These are phyloP conservation scores for Tillandsia fasciculata DNA, from an alignment of 176 grass and related monocot genomes.

Conservation along the genomic window DNA sequence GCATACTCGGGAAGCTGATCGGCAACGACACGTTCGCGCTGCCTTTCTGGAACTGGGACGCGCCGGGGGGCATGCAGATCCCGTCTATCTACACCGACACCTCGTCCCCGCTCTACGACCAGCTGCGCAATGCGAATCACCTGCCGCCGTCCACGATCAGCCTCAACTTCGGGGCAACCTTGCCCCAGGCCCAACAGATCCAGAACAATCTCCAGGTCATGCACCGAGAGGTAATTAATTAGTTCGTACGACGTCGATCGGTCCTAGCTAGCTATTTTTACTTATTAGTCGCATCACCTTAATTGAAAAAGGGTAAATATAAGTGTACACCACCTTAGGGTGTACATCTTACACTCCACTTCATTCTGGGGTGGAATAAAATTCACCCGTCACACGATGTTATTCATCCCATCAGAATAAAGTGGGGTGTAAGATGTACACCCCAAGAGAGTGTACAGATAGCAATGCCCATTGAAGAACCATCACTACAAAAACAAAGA, in stretches of 20 bases:
- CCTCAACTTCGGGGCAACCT: slow-evolving; percentile 28
- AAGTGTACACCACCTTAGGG: too few relatives aligned
- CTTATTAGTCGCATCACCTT: not conserved
- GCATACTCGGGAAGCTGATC: slow-evolving; percentile 63
- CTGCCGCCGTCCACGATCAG: slow-evolving; percentile 31
- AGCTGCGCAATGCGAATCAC: slow-evolving; percentile 29
- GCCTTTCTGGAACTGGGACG: slow-evolving; percentile 91
- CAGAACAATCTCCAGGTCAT: slow-evolving; percentile 40
- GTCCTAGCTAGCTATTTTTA: not conserved
- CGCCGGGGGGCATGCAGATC: slow-evolving; percentile 46
- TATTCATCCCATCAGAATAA: too few relatives aligned
- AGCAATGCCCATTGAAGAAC: too few relatives aligned
- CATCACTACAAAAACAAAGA: too few relatives aligned
- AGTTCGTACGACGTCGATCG: not conserved
- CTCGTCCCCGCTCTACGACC: slow-evolving; percentile 39
- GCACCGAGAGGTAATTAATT: slow-evolving; percentile 25
- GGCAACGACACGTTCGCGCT: slow-evolving; percentile 60
- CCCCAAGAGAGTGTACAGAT: too few relatives aligned
- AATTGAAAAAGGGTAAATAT: not conserved
- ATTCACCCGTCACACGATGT: too few relatives aligned
- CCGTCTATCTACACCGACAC: slow-evolving; percentile 37
- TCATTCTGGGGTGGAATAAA: too few relatives aligned
- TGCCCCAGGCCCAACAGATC: slow-evolving; percentile 5
- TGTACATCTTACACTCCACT: too few relatives aligned
- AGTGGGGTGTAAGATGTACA: too few relatives aligned